phyloP scores from a whole-genome alignment of 768 basidiomycete genomes.

The Termitomyces sp. region DNA sequence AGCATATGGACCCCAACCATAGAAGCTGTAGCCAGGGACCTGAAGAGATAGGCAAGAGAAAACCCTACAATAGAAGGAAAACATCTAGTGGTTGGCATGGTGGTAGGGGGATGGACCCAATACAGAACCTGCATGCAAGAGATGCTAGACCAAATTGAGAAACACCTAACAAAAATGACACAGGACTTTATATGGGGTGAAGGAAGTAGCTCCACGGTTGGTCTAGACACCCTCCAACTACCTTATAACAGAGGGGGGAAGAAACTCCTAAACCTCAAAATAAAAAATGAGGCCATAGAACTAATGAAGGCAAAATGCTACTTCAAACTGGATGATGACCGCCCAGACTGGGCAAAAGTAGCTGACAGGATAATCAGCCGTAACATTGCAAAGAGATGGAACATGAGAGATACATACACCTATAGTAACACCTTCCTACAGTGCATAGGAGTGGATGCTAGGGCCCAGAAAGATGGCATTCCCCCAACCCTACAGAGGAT shows the following conservation, averaged over 20 bases:
- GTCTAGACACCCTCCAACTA: not conserved
- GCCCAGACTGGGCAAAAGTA: not conserved
- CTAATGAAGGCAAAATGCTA: too few species aligned
- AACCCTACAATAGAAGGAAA: not conserved
- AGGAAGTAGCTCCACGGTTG: not conserved
- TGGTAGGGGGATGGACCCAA: too few species aligned
- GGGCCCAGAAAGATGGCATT: not conserved
- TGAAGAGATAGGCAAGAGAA: slow-evolving; percentile 21
- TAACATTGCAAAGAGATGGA: not conserved
- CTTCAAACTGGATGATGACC: not conserved
- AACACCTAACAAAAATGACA: not conserved
- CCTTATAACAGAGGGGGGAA: not conserved
- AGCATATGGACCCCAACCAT: slow-evolving; percentile 23
- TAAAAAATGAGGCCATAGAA: not conserved
- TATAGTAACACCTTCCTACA: not conserved
- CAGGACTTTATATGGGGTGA: too few species aligned
- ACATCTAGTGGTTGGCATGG: not conserved
- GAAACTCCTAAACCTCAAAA: too few species aligned
- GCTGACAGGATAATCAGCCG: too few species aligned
- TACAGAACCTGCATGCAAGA: too few species aligned
- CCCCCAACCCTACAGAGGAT: not conserved
- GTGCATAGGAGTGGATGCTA: not conserved
- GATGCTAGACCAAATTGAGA: too few species aligned
- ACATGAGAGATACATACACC: not conserved
- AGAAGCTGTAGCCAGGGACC: slow-evolving; percentile 20